These are phyloP conservation scores for Hortiboletus flavorubellus DNA, from an alignment of 768 basidiomycete genomes.

Conservation along the genomic window DNA sequence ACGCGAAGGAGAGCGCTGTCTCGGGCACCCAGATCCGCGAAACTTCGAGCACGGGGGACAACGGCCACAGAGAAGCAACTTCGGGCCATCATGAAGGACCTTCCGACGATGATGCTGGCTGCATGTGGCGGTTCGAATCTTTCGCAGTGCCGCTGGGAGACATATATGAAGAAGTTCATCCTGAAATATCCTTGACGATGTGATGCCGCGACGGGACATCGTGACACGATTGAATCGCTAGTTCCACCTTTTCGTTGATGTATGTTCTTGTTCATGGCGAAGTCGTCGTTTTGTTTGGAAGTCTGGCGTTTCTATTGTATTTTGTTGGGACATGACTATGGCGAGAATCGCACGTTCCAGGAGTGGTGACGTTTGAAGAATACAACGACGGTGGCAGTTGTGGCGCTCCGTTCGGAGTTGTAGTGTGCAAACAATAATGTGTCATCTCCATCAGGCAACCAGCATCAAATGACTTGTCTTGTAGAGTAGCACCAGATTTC, in stretches of 20 bases:
- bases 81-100: conserved; percentile 31
- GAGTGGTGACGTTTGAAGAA: background rate
- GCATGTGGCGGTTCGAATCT: conserved; percentile 48
- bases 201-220: background rate
- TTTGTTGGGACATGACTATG: background rate
- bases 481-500: background rate
- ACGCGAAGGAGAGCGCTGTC: conserved; percentile 7
- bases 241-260: conserved; percentile 1
- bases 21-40: conserved; percentile 6
- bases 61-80: conserved; percentile 25
- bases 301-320: conserved; percentile 2
- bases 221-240: background rate
- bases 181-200: conserved; percentile 53
- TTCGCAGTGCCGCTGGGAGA: conserved; percentile 58
- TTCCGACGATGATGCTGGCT: conserved; percentile 32
- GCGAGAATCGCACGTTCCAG: conserved; percentile 1
- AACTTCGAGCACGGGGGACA: conserved; percentile 18
- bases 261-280: conserved; percentile 4
- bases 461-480: conserved; percentile 3
- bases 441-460: conserved; percentile 2
- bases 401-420: background rate
- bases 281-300: conserved; percentile 21
- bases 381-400: conserved; percentile 8
- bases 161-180: conserved; percentile 57
- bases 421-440: background rate